phyloP scores from a whole-genome alignment of 768 basidiomycete genomes.

The Boletus barrowsii region DNA sequence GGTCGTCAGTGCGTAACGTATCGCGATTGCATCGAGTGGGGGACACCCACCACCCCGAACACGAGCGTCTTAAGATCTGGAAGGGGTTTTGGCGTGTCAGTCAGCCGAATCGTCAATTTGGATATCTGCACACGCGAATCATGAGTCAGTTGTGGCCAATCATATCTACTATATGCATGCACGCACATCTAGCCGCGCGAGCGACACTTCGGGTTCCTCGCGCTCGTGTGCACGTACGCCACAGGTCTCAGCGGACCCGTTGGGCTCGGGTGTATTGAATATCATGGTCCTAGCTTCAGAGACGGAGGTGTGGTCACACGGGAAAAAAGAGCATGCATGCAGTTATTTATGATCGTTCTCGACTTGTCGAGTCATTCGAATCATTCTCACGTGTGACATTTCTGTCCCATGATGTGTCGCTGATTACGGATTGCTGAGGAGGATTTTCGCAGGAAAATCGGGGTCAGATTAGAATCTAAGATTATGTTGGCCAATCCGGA shows the following conservation, averaged over 20 bases:
- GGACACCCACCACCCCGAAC: conserved; percentile 52
- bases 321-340: too few relatives aligned
- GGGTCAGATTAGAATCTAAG: too few relatives aligned
- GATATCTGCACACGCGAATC: conserved; percentile 16
- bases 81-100: conserved; percentile 48
- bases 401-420: too few relatives aligned
- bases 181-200: conserved; percentile 22
- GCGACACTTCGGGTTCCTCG: neutral
- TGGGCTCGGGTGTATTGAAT: neutral
- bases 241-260: neutral
- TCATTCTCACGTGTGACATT: neutral
- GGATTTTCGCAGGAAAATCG: too few relatives aligned
- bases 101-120: conserved; percentile 46
- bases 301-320: too few relatives aligned
- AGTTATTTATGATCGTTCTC: neutral
- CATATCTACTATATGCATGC: neutral
- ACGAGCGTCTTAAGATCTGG: conserved; percentile 44
- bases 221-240: neutral
- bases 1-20: too few relatives aligned
- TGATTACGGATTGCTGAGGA: too few relatives aligned
- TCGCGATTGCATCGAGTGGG: too few relatives aligned
- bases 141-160: too few relatives aligned
- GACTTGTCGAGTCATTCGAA: too few relatives aligned
- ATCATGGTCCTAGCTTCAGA: neutral
- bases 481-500: too few relatives aligned